These are phyloP conservation scores for Xylaria longipes DNA, from an alignment of 495 filamentous ascomycete species.

Conservation along the genomic window DNA sequence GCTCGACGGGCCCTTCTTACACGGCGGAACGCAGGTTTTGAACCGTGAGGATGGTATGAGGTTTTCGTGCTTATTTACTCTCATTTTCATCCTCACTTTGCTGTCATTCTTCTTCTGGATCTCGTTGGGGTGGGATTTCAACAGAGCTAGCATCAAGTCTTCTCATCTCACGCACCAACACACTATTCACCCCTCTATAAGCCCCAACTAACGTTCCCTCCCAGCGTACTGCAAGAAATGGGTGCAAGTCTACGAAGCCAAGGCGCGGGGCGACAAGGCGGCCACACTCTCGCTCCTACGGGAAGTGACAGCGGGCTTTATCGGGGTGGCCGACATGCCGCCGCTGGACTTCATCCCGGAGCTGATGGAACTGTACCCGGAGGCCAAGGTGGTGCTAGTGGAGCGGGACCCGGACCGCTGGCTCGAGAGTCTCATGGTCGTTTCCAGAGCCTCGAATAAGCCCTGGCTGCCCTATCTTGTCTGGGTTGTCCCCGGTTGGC, in stretches of 20 bases:
- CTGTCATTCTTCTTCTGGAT: neutral
- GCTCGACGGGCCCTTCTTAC: constrained; percentile 41
- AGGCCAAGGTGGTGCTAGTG: constrained; percentile 41
- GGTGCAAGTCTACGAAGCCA: constrained; percentile 27
- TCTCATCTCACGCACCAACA: neutral
- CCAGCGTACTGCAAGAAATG: constrained; percentile 33
- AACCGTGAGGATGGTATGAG: constrained; percentile 32
- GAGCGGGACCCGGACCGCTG: constrained; percentile 35
- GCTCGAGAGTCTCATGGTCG: constrained; percentile 24
- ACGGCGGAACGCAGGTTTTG: constrained; percentile 35
- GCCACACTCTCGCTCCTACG: constrained; percentile 21
- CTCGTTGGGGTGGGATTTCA: neutral
- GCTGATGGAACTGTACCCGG: constrained; percentile 37
- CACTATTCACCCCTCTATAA: too few relatives aligned
- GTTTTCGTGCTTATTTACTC: neutral
- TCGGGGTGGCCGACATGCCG: constrained; percentile 36
- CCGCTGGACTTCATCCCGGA: constrained; percentile 33
- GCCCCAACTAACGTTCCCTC: neutral
- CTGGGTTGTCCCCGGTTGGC: constrained; percentile 33
- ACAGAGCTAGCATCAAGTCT: neutral
- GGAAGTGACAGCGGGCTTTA: constrained; percentile 34
- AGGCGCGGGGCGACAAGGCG: constrained; percentile 17
- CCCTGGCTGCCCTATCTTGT: constrained; percentile 35
- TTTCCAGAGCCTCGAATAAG: neutral
- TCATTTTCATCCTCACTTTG: neutral